These are phyloP conservation scores for Beverwykella pulmonaria DNA, from an alignment of 495 filamentous ascomycete genomes.

Conservation along the genomic window DNA sequence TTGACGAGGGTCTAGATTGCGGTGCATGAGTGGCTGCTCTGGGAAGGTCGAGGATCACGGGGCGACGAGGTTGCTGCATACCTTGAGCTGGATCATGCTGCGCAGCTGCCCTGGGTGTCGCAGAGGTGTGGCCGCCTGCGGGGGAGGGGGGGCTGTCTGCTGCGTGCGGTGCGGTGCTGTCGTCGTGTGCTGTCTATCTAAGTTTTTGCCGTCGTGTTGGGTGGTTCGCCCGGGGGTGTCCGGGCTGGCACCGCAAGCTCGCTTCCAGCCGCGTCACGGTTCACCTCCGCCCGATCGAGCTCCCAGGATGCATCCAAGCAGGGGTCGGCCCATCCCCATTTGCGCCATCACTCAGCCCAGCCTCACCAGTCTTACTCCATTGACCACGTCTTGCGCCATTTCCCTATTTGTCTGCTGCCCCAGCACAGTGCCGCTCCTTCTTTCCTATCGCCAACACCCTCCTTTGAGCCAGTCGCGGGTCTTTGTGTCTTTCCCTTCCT, in stretches of 20 bases:
- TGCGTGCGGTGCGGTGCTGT: conserved; percentile 1
- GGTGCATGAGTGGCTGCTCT: conserved; percentile 20
- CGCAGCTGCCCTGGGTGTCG: not conserved
- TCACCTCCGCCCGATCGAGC: conserved; percentile 2
- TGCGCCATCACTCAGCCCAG: not conserved
- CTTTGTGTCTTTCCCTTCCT: conserved; percentile 7
- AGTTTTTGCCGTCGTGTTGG: not conserved
- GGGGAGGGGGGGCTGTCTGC: not conserved
- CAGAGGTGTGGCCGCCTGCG: not conserved
- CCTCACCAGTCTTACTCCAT: conserved; percentile 13
- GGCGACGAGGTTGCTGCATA: conserved; percentile 40
- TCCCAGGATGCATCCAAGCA: not conserved
- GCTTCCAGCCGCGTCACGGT: not conserved
- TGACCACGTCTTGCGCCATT: conserved; percentile 8
- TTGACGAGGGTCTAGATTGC: conserved; percentile 84
- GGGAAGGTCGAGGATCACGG: not conserved
- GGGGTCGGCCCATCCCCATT: not conserved
- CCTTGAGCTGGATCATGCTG: conserved; percentile 99
- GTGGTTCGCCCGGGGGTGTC: not conserved
- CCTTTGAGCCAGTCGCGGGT: conserved; percentile 9
- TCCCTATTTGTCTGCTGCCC: conserved; percentile 6
- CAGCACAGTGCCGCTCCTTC: conserved; percentile 28
- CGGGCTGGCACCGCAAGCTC: not conserved
- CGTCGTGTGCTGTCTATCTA: not conserved
- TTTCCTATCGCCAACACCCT: conserved; percentile 9